Evolutionary conservation across 163 green algal species (phyloP).

Genomic region (Volvox carteri): DNA sequence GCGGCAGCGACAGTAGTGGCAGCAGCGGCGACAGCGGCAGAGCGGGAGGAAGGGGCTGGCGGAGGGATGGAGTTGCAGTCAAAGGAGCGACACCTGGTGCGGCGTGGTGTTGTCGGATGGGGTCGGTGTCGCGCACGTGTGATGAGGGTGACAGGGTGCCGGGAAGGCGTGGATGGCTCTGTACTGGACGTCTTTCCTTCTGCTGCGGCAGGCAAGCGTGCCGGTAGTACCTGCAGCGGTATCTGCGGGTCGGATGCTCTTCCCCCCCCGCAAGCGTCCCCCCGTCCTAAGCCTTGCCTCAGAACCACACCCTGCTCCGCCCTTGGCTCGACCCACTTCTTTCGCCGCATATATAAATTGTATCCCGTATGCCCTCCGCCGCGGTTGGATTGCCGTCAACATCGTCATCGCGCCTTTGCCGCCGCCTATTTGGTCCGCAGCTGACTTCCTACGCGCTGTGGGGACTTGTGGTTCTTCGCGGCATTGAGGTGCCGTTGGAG

Average conservation of each 20-base stretch:
- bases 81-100: too few relatives aligned
- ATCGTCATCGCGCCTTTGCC: neutral
- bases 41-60: too few relatives aligned
- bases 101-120: neutral
- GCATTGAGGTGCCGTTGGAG: neutral
- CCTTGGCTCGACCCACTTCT: neutral
- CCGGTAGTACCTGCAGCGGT: too few relatives aligned
- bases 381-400: too few relatives aligned
- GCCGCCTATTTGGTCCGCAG: neutral
- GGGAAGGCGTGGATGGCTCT: neutral
- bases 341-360: neutral
- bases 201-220: too few relatives aligned
- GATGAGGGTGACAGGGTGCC: neutral
- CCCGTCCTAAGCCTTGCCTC: too few relatives aligned
- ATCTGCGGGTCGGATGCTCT: too few relatives aligned
- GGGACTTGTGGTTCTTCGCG: neutral
- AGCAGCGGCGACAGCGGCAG: neutral
- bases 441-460: neutral
- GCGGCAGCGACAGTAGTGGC: neutral
- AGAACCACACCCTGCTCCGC: too few relatives aligned
- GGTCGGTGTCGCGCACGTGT: neutral
- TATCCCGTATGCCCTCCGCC: neutral
- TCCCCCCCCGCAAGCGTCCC: too few relatives aligned
- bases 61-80: neutral
- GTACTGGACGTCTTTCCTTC: neutral